Base-by-base conservation (phyloP, 768 basidiomycete genomes). In the Leccinum rimulosum region DNA sequence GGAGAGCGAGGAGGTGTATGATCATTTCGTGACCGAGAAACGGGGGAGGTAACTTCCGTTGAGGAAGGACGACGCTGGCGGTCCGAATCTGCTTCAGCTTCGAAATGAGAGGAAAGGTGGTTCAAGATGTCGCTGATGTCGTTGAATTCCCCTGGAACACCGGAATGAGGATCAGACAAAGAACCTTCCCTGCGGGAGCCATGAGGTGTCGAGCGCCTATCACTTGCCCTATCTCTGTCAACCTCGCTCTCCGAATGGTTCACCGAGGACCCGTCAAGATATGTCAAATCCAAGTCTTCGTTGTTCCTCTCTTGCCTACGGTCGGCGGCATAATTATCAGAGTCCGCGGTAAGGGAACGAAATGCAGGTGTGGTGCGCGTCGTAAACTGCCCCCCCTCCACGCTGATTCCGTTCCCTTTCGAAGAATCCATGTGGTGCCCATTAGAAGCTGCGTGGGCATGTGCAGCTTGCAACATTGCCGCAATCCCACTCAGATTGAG, bases 381-480 rank as follows among this genome's bases (percentile, higher is more conserved):
- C 52, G 75, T 75, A 58, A 69, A 71, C 58, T 79, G 80, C 61
- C 77, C 79, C 54, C 82, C 80, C 54, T 79, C 77, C 59, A 74
- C 69, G 31, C 74, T 75, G 63, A 78, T 75, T 61, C 80, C 79
- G 55, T 77, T 78, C 61, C 79, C 76, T 65, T 82, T 81, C 19
- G 76, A 75, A 36, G 80, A 73, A 52, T 81, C 72, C 50, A 76
- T 76, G 59, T 77, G 76, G 59, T 79, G 80, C 55, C 79, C 80
- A 47, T 77, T 77, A 61, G 81, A 80, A 14, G 77, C 73, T 31
- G 79, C 80, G 43, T 83, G 85, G 4, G 84, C 84, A 52, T 89
- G 87, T 9, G 87, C 91, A 55, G 88, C 90, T 62, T 91, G 88
- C 31, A 92, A 76, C 63, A 91, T 87, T 51, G 89, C 89, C n/a